Conservation (phyloP, 192 early-diverging fungal species). For the Piromyces finnis region DNA sequence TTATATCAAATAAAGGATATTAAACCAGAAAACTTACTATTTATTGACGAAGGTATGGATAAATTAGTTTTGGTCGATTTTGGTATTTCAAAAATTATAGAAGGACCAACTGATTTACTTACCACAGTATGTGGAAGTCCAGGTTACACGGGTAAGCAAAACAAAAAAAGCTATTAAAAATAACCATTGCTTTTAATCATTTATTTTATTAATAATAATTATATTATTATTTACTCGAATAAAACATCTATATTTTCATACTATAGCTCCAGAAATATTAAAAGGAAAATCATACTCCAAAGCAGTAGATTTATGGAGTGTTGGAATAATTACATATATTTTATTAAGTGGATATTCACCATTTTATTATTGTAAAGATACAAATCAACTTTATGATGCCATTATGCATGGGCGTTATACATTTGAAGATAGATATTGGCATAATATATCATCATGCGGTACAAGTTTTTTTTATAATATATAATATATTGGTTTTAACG, state of each 20-base stretch:
- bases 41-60: too few species aligned
- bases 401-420: too few species aligned
- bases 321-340: constrained; percentile 60
- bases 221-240: too few species aligned
- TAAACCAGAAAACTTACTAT: too few species aligned
- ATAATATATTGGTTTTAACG: too few species aligned
- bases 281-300: constrained; percentile 34
- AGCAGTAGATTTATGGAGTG: constrained; percentile 61
- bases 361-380: constrained; percentile 29
- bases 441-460: too few species aligned
- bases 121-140: constrained; percentile 2
- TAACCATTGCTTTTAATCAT: too few species aligned
- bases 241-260: background rate
- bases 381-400: too few species aligned
- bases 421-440: too few species aligned
- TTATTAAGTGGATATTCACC: constrained; percentile 53
- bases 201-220: too few species aligned
- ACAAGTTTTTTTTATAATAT: too few species aligned
- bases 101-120: background rate
- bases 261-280: constrained; percentile 24
- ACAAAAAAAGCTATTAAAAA: background rate
- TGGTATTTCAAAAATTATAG: constrained; percentile 3
- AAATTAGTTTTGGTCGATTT: background rate
- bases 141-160: background rate
- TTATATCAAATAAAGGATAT: background rate